Conservation (phyloP, 2,329 filamentous ascomycete species). For the Penicillium sp. region DNA sequence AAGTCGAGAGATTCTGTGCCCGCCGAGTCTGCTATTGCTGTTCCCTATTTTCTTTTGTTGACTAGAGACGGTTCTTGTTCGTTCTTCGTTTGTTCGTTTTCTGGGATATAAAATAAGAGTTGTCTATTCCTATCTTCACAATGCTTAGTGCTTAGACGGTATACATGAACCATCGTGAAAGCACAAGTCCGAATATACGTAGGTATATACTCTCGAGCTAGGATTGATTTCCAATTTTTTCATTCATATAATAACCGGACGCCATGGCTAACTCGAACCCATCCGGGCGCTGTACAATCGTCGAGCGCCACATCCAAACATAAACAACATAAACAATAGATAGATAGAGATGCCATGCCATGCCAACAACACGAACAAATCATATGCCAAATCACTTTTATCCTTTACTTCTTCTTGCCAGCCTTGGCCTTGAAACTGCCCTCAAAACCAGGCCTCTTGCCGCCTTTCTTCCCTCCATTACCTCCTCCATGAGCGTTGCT, state of each 20-base stretch:
- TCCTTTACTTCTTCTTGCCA: slow-evolving; percentile 39
- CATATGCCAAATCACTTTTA: neutral
- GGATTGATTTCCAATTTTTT: no score
- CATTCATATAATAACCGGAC: no score
- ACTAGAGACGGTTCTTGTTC: slow-evolving; percentile 8
- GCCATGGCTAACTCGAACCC: no score
- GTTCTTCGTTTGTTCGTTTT: slow-evolving; percentile 9
- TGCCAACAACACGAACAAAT: neutral
- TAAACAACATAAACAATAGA: neutral
- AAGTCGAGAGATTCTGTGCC: neutral
- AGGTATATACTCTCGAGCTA: no score
- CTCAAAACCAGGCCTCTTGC: slow-evolving; percentile 61
- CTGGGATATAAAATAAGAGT: neutral
- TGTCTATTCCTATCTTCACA: neutral
- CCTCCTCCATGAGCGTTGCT: slow-evolving; percentile 56
- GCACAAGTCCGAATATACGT: no score
- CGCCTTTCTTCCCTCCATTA: slow-evolving; percentile 6
- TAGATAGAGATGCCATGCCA: neutral
- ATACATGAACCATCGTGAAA: no score
- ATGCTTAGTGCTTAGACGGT: no score
- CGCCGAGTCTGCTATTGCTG: neutral
- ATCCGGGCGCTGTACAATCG: no score
- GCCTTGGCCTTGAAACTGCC: slow-evolving; percentile 62
- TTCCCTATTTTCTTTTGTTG: slow-evolving; percentile 6
- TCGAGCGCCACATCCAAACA: no score